A percentile compares a stretch with the other conserved stretches of the same genome.
Evolutionary conservation across 106 monocot species (phyloP).

Genomic region (Platanthera guangdongensis): DNA sequence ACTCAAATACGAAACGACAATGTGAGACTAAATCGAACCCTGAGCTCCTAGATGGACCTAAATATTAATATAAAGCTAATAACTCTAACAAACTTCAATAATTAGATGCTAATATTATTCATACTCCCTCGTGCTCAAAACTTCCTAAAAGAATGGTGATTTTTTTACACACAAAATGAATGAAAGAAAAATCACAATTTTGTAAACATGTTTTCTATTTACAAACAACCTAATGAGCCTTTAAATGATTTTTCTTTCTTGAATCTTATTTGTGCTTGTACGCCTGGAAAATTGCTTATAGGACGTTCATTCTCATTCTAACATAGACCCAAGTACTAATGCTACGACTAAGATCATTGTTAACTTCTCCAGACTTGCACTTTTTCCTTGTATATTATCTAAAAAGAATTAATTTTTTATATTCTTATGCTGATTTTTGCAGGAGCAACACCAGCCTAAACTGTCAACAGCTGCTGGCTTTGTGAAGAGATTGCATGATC

Average conservation of each 20-base stretch:
- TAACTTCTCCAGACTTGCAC: background rate
- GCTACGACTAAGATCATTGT: background rate
- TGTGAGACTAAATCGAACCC: too few relatives aligned
- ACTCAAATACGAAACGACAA: too few relatives aligned
- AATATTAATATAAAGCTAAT: too few relatives aligned
- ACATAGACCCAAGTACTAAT: background rate
- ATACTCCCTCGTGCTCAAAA: too few relatives aligned
- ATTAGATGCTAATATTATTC: too few relatives aligned
- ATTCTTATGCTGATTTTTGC: slow-evolving; percentile 1
- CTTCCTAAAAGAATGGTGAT: too few relatives aligned
- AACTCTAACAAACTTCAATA: too few relatives aligned
- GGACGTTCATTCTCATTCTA: background rate
- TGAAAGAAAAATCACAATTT: too few relatives aligned
- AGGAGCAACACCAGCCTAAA: slow-evolving; percentile 57
- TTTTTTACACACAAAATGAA: too few relatives aligned
- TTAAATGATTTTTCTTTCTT: background rate
- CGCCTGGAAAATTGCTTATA: background rate
- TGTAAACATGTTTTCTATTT: too few relatives aligned
- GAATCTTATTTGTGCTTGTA: background rate
- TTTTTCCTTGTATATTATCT: background rate
- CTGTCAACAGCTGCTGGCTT: slow-evolving; percentile 65
- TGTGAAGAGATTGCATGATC: slow-evolving; percentile 68
- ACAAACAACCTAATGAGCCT: too few relatives aligned
- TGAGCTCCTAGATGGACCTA: too few relatives aligned
- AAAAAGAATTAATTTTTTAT: background rate